Evolutionary conservation across 208 protist species (phyloP).

Genomic region (Wallacemonas sp.): DNA sequence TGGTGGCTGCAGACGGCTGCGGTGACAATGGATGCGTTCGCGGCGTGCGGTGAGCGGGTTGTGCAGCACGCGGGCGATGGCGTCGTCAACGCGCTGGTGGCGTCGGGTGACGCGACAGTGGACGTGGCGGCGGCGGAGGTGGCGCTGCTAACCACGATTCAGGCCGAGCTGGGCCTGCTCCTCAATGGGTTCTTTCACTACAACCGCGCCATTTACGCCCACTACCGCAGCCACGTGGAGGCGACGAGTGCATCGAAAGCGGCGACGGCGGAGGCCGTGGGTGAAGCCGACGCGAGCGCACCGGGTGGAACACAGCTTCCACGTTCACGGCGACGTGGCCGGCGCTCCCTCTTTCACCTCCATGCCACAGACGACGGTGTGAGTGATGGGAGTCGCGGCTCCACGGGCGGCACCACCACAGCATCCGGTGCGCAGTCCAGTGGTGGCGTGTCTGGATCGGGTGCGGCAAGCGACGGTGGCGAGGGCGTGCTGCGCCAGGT

Average conservation of each 20-base stretch:
- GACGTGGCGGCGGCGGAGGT: not conserved
- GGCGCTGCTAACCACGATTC: constrained; percentile 11
- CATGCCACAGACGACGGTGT: constrained; percentile 12
- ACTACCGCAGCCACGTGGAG: not conserved
- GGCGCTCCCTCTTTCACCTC: constrained; percentile 43
- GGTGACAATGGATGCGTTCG: not conserved
- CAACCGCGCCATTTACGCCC: constrained; percentile 26
- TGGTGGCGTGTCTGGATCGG: too few species aligned
- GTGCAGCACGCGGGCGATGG: not conserved
- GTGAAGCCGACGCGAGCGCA: not conserved
- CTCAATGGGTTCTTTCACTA: constrained; percentile 26
- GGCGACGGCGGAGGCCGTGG: not conserved
- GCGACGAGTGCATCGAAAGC: not conserved
- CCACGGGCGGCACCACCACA: too few species aligned
- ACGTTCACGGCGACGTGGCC: constrained; percentile 32
- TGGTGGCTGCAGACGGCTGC: constrained; percentile 32
- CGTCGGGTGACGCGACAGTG: not conserved
- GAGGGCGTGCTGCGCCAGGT: constrained; percentile 12
- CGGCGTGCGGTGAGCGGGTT: not conserved
- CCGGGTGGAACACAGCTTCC: constrained; percentile 12
- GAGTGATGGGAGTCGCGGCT: not conserved
- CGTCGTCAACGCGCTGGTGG: not conserved
- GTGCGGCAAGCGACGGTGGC: too few species aligned
- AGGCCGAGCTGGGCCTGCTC: constrained; percentile 11
- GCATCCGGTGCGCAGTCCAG: too few species aligned